Evolutionary conservation across 345 rosid species (phyloP).

Genomic region (Aurinia saxatilis): DNA sequence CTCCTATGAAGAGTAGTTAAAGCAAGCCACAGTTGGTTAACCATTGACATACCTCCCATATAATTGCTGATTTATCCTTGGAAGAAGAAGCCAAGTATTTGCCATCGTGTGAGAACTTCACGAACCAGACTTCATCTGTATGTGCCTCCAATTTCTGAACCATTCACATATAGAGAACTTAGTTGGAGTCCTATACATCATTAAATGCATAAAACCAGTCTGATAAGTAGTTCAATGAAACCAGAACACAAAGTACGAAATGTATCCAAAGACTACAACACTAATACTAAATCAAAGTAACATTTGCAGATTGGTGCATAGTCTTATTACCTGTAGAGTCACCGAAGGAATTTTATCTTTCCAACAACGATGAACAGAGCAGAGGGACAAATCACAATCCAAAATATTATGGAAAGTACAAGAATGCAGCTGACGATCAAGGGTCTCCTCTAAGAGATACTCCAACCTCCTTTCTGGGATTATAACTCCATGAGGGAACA

Average conservation of each 20-base stretch:
- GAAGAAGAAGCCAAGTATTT: conserved; percentile 61
- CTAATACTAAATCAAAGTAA: too few relatives aligned
- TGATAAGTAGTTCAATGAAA: background rate
- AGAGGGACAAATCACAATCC: conserved; percentile 43
- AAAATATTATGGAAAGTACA: conserved; percentile 39
- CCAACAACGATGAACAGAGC: conserved; percentile 37
- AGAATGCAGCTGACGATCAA: conserved; percentile 27
- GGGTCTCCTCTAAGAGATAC: conserved; percentile 42
- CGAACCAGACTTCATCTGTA: conserved; percentile 54
- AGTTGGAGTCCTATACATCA: background rate
- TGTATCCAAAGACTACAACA: background rate
- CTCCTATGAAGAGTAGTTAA: conserved; percentile 40
- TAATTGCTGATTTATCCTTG: conserved; percentile 38
- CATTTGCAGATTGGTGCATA: background rate
- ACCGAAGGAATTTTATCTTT: conserved; percentile 39
- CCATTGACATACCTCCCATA: conserved; percentile 67
- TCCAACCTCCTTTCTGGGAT: conserved; percentile 51
- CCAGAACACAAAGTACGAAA: background rate
- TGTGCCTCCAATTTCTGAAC: conserved; percentile 44
- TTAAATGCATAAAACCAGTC: background rate
- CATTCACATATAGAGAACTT: conserved; percentile 14
- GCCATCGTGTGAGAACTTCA: conserved; percentile 55
- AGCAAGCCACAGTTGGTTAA: conserved; percentile 33
- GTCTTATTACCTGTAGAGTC: conserved; percentile 45
- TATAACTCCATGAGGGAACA: conserved; percentile 41